These are phyloP conservation scores for Pichia sp. DNA, from an alignment of 1,139 yeast genomes.

Conservation along the genomic window DNA sequence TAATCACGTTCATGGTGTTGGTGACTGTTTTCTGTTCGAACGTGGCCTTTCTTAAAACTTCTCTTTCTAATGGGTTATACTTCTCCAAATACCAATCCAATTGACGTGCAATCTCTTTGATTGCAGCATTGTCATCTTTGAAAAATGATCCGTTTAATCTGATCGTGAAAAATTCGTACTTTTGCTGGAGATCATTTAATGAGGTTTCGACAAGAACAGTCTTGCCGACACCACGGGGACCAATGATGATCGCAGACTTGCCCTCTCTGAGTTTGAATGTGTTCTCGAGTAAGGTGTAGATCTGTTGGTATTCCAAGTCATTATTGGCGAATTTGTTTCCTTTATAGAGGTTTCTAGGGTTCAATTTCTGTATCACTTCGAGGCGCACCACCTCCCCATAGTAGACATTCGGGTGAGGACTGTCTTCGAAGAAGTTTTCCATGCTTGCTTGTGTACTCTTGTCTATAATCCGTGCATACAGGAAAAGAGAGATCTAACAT, in stretches of 20 bases:
- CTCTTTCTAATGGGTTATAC: constrained; percentile 16
- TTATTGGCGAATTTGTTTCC: constrained; percentile 21
- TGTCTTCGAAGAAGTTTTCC: too few species aligned
- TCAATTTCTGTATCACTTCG: constrained; percentile 10
- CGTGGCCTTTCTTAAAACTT: constrained; percentile 14
- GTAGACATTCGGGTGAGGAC: too few species aligned
- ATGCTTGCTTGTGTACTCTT: too few species aligned
- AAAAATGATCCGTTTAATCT: constrained; percentile 71
- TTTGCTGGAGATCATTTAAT: constrained; percentile 42
- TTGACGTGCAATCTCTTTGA: constrained; percentile 84
- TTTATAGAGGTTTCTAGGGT: constrained; percentile 11
- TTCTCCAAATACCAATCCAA: constrained; percentile 47
- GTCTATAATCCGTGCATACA: too few species aligned
- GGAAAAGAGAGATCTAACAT: too few species aligned
- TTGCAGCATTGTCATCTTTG: constrained; percentile 72
- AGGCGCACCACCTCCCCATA: too few species aligned
- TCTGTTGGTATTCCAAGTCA: constrained; percentile 40
- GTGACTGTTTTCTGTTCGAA: constrained; percentile 49
- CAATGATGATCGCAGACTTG: constrained; percentile 75
- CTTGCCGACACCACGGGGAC: constrained; percentile 82
- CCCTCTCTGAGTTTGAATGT: constrained; percentile 74
- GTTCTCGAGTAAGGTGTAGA: constrained; percentile 58
- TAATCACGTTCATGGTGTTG: constrained; percentile 51
- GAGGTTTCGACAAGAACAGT: constrained; percentile 62
- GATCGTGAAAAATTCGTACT: constrained; percentile 55